Conservation (phyloP, 805 yeast species). For the Lachancea meyersii region DNA sequence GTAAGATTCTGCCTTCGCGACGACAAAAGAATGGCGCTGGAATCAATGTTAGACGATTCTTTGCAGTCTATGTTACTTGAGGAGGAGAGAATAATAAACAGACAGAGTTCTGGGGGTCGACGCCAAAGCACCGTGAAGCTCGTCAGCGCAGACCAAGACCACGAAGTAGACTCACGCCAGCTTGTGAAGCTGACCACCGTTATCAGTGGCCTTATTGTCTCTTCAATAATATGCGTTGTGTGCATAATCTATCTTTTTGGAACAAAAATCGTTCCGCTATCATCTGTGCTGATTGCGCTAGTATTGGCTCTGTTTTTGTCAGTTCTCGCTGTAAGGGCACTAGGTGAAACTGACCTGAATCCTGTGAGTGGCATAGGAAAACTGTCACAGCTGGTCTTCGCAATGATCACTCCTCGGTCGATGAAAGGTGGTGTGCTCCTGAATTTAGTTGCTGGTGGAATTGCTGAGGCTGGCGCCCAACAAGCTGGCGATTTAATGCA, state of each 20-base stretch:
- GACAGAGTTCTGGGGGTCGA: constrained; percentile 12
- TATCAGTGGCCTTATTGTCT: constrained; percentile 52
- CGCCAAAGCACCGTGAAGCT: constrained; percentile 26
- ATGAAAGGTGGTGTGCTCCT: constrained; percentile 79
- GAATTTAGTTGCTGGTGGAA: constrained; percentile 90
- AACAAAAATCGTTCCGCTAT: constrained; percentile 53
- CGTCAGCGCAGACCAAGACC: constrained; percentile 29
- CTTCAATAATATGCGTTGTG: constrained; percentile 62
- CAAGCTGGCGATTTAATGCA: constrained; percentile 99
- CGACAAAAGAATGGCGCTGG: constrained; percentile 22
- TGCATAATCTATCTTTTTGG: constrained; percentile 69
- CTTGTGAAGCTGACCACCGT: constrained; percentile 48
- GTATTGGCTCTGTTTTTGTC: constrained; percentile 72
- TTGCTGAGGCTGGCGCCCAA: constrained; percentile 98
- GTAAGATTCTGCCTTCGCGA: constrained; percentile 21
- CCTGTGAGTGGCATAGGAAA: constrained; percentile 98
- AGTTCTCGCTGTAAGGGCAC: constrained; percentile 82
- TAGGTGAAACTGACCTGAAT: constrained; percentile 94
- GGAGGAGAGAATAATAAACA: constrained; percentile 29
- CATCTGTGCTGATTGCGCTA: constrained; percentile 63
- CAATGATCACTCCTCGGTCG: constrained; percentile 63
- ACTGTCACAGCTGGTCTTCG: constrained; percentile 82
- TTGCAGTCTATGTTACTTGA: constrained; percentile 30
- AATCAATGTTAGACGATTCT: constrained; percentile 26
- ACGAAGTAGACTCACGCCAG: constrained; percentile 39